Conservation (phyloP, 1,284 basidiomycete genomes). For the Porodaedalea pini region DNA sequence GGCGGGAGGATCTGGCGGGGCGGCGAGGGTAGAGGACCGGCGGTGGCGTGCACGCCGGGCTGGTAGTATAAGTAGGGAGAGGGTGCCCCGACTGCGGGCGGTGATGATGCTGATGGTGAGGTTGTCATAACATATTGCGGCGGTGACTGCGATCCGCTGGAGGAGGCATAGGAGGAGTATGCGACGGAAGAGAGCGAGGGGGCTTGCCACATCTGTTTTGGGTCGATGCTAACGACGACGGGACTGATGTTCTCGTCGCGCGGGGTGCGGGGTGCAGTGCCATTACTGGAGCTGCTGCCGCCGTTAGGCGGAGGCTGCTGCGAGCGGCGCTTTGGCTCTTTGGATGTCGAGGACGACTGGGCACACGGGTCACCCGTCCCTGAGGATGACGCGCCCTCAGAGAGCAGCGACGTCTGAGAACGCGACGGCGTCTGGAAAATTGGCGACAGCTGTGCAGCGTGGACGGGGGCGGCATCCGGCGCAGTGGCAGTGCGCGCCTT, state of each 20-base stretch:
- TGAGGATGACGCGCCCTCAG: background rate
- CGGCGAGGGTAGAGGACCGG: constrained; percentile 67
- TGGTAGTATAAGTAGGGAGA: constrained; percentile 56
- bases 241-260: constrained; percentile 36
- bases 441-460: constrained; percentile 34
- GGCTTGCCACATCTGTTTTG: constrained; percentile 19
- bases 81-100: constrained; percentile 20
- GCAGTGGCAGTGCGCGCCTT: constrained; percentile 15
- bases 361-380: background rate
- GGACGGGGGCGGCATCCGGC: constrained; percentile 24
- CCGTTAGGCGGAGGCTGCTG: background rate
- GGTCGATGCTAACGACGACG: constrained; percentile 45
- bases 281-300: background rate
- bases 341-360: background rate
- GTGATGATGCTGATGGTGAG: constrained; percentile 21
- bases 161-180: constrained; percentile 24
- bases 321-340: constrained; percentile 1
- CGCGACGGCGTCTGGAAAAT: constrained; percentile 53
- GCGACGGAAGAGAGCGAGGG: constrained; percentile 26
- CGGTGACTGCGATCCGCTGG: constrained; percentile 20
- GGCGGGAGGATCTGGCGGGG: constrained; percentile 43
- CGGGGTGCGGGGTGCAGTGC: background rate
- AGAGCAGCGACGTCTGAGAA: constrained; percentile 30
- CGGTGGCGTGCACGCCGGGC: constrained; percentile 64
- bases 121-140: constrained; percentile 16